Conservation (phyloP, 371 early-diverging fungal species). For the Mucor racemosus region DNA sequence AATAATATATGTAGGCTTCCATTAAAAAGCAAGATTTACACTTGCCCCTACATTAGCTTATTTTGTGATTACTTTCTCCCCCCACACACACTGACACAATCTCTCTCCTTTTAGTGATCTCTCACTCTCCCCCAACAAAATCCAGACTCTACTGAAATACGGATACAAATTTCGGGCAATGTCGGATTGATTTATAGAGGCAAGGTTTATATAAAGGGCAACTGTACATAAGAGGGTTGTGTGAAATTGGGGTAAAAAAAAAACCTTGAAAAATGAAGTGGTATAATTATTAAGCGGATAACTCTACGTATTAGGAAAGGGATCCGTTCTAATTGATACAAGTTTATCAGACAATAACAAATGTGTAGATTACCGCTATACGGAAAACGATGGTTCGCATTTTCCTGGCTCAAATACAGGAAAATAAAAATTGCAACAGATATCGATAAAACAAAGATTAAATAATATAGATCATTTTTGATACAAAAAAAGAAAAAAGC, state of each 20-base stretch:
- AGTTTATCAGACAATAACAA: not conserved
- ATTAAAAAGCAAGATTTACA: not conserved
- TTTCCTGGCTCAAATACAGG: not conserved
- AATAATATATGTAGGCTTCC: not conserved
- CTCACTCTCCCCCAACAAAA: slow-evolving; percentile 4
- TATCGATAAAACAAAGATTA: not conserved
- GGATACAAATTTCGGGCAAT: slow-evolving; percentile 4
- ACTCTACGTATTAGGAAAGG: slow-evolving; percentile 1
- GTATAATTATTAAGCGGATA: slow-evolving; percentile 8
- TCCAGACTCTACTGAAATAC: not conserved
- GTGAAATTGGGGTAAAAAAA: slow-evolving; percentile 8
- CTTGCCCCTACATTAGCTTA: not conserved
- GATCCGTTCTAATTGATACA: not conserved
- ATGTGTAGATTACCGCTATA: not conserved
- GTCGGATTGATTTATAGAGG: not conserved
- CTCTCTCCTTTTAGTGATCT: not conserved
- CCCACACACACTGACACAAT: not conserved
- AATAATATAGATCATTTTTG: not conserved
- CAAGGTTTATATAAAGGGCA: not conserved
- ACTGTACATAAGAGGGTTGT: not conserved
- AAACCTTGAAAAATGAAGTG: not conserved
- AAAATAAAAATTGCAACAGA: not conserved
- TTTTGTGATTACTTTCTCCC: not conserved
- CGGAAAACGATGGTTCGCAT: not conserved
- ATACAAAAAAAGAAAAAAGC: not conserved